Evolutionary conservation across 2,329 filamentous ascomycete species (phyloP), one percentile per base, ranked within the genome.

Genomic region (Pyricularia sp.): DNA sequence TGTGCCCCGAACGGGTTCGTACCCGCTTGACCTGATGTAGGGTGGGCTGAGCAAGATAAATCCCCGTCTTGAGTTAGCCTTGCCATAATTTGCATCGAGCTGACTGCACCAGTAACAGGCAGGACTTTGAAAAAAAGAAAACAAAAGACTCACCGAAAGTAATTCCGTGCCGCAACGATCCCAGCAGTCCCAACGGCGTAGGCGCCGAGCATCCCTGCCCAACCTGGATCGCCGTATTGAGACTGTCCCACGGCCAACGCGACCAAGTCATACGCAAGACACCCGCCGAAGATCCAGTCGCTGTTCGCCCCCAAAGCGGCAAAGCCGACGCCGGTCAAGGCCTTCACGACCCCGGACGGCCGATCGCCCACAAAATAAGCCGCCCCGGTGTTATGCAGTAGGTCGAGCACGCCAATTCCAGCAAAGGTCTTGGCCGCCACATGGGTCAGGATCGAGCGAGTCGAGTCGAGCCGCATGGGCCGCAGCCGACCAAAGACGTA

Each of bases 231-330:
- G 1, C 74, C 78, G 68, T 80, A 79, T 4, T 76, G 78, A 9
- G 78, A 78, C 76, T 88, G 86, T 0, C 86, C 86, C 0, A 85
- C 81, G 33, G 79, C 78, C 70, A 88, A 72, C 9, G 82, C 85
- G 17, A 87, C 77, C 23, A 88, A 78, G 74, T 88, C 84, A 73
- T 88, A 88, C 0, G 86, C 85, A 70, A 88, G 74, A 72, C 86
- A 87, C 0, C 82, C 84, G 0, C 86, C 86, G 67, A 88, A 84
- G 68, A 88, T 86, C 85, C 85, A 88, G 73, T 88, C 86, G 72
- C 84, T 86, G 50, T 75, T 72, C 11, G 79, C 79, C 2, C 82
- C 83, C 20, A 81, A 76, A 0, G 81, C 76, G 0, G 80, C 84
- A 70, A 88, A 88, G 0, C 83, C 85, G 0, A 86, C 72, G 0